Conservation (phyloP, 768 basidiomycete species). For the Pisolithus albus region DNA sequence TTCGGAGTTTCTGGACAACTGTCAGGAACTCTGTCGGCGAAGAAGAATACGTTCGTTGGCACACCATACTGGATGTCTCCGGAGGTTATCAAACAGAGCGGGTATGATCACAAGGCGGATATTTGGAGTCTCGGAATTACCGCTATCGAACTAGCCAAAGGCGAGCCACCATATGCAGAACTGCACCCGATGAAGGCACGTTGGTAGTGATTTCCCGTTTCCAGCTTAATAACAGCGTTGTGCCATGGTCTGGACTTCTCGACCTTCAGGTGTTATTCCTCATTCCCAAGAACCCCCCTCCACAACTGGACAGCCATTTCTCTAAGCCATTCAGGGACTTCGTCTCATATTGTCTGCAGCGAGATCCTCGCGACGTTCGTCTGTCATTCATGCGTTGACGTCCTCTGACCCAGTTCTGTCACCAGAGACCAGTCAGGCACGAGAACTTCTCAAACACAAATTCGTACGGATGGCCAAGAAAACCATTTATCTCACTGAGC, state of each 20-base stretch:
- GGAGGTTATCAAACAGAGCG: constrained; percentile 98
- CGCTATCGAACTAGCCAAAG: constrained; percentile 94
- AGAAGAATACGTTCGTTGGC: constrained; percentile 97
- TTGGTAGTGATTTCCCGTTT: background rate
- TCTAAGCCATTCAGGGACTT: constrained; percentile 93
- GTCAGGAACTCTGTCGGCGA: constrained; percentile 84
- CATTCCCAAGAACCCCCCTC: constrained; percentile 96
- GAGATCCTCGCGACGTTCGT: constrained; percentile 77
- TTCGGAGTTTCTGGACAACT: constrained; percentile 98
- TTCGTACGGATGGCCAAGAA: constrained; percentile 95
- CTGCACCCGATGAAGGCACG: constrained; percentile 97
- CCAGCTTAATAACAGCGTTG: background rate
- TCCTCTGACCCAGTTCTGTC: constrained; percentile 12
- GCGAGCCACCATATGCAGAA: constrained; percentile 97
- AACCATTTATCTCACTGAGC: constrained; percentile 87
- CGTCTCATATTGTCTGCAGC: constrained; percentile 84
- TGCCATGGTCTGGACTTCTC: background rate
- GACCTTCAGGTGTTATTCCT: constrained; percentile 79
- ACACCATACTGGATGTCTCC: constrained; percentile 99
- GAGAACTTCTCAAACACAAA: constrained; percentile 92
- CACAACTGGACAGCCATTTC: constrained; percentile 83
- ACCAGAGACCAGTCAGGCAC: constrained; percentile 90
- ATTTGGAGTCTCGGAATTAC: constrained; percentile 99
- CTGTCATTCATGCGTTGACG: background rate
- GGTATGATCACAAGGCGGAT: constrained; percentile 98